Conservation (phyloP, 768 basidiomycete genomes). For the Xerocomus potaroensis region DNA sequence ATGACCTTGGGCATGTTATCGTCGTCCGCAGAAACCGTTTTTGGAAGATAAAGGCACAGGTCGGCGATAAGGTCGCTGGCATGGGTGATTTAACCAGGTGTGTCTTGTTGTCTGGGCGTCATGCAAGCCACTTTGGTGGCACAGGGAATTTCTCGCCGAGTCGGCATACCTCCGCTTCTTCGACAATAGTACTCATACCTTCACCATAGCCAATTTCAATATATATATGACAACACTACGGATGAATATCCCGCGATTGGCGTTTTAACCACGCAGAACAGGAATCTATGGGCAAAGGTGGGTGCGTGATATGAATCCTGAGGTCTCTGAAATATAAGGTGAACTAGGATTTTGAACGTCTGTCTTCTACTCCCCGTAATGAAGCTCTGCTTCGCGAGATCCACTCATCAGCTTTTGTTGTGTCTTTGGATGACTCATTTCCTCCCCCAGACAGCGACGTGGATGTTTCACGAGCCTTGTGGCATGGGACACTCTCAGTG, state of each 20-base stretch:
- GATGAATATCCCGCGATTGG: constrained; percentile 71
- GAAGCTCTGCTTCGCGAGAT: constrained; percentile 62
- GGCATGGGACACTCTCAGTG: constrained; percentile 70
- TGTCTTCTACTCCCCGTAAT: constrained; percentile 61
- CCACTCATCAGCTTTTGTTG: constrained; percentile 81
- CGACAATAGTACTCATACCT: constrained; percentile 2
- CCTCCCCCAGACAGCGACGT: constrained; percentile 43
- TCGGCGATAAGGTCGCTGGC: constrained; percentile 55
- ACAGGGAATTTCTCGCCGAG: not conserved
- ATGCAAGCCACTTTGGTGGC: not conserved
- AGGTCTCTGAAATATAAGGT: not conserved
- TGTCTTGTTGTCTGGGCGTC: constrained; percentile 7
- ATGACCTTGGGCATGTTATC: constrained; percentile 70
- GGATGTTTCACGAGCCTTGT: constrained; percentile 65
- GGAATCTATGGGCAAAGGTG: constrained; percentile 89
- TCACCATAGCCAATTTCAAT: constrained; percentile 57
- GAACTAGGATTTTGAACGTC: constrained; percentile 55
- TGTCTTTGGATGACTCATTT: constrained; percentile 67
- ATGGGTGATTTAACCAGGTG: constrained; percentile 64
- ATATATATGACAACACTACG: constrained; percentile 63
- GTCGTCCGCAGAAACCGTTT: constrained; percentile 81
- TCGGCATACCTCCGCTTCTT: not conserved
- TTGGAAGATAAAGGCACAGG: constrained; percentile 71
- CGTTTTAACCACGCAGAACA: constrained; percentile 69
- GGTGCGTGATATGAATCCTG: not conserved